A percentile compares a stretch with the other conserved stretches of the same genome.
phyloP scores from a whole-genome alignment of 2,329 filamentous ascomycete genomes.

The Dactylonectria macrodidyma region DNA sequence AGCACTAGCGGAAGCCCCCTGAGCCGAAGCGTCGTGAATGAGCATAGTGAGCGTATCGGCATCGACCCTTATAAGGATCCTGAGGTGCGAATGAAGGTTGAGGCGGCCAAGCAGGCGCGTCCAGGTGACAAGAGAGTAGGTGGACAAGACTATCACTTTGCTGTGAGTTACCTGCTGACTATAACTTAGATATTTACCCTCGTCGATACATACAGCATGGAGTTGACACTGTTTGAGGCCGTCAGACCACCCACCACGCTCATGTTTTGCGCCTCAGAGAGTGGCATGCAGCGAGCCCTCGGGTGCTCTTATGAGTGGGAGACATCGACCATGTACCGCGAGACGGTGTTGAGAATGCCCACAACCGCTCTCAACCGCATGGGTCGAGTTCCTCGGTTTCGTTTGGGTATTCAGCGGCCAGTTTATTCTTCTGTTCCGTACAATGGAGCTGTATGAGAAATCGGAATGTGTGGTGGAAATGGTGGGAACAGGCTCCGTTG shows the following conservation, averaged over 20 bases:
- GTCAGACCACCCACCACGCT: slow-evolving; percentile 44
- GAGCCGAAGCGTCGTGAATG: slow-evolving; percentile 46
- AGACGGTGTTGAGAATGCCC: slow-evolving; percentile 45
- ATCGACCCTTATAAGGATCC: slow-evolving; percentile 46
- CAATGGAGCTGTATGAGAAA: no score
- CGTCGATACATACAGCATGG: slow-evolving; percentile 55
- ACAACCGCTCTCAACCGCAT: slow-evolving; percentile 45
- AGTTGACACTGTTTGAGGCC: slow-evolving; percentile 53
- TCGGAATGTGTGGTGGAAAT: no score
- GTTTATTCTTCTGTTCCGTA: slow-evolving; percentile 38
- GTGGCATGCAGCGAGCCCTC: slow-evolving; percentile 47
- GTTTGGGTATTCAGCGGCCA: slow-evolving; percentile 44
- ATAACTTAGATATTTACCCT: slow-evolving; percentile 51
- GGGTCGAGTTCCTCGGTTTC: slow-evolving; percentile 44
- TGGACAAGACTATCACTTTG: neutral
- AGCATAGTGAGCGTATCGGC: slow-evolving; percentile 45
- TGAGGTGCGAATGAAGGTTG: slow-evolving; percentile 44
- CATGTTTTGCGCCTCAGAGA: slow-evolving; percentile 48
- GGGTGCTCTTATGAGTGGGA: slow-evolving; percentile 49
- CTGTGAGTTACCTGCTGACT: slow-evolving; percentile 18
- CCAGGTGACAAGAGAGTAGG: slow-evolving; percentile 49
- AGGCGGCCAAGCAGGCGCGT: slow-evolving; percentile 45
- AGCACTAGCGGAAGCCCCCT: slow-evolving; percentile 48
- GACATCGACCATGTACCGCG: slow-evolving; percentile 46
- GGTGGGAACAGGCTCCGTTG: no score